These are phyloP conservation scores for Didymella glomerata DNA, from an alignment of 2,329 filamentous ascomycete genomes.

Conservation along the genomic window DNA sequence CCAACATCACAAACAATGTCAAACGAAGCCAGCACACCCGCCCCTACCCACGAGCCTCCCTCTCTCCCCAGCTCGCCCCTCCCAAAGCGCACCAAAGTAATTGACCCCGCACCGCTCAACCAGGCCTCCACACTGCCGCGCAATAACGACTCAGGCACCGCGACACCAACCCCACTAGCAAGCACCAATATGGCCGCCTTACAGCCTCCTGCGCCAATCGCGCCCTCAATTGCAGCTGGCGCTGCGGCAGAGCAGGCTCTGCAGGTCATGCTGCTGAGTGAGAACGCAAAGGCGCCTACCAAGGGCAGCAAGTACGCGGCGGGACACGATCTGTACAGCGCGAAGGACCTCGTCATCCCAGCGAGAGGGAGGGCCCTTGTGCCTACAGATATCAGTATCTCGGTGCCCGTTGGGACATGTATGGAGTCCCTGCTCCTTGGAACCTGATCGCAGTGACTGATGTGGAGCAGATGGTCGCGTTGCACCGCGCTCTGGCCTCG, in stretches of 20 bases:
- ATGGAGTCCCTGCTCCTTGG: constrained; percentile 50
- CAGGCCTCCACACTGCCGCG: constrained; percentile 39
- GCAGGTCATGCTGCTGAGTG: constrained; percentile 86
- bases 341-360: constrained; percentile 77
- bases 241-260: constrained; percentile 62
- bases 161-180: constrained; percentile 48
- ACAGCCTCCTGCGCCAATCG: constrained; percentile 36
- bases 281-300: constrained; percentile 81
- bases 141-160: constrained; percentile 44
- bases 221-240: constrained; percentile 34
- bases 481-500: constrained; percentile 89
- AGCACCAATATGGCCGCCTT: constrained; percentile 27
- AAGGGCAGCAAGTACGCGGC: constrained; percentile 89
- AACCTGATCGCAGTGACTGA: constrained; percentile 4
- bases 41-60: constrained; percentile 54
- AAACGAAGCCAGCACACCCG: constrained; percentile 36
- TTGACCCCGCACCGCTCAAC: constrained; percentile 51
- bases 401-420: constrained; percentile 91
- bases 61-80: constrained; percentile 76
- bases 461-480: constrained; percentile 77
- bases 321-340: constrained; percentile 90
- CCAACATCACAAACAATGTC: constrained; percentile 28
- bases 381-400: constrained; percentile 89
- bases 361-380: constrained; percentile 85
- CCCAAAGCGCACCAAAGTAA: constrained; percentile 80